These are phyloP conservation scores for Colletotrichum sansevieriae DNA, from an alignment of 2,329 filamentous ascomycete genomes.

Conservation along the genomic window DNA sequence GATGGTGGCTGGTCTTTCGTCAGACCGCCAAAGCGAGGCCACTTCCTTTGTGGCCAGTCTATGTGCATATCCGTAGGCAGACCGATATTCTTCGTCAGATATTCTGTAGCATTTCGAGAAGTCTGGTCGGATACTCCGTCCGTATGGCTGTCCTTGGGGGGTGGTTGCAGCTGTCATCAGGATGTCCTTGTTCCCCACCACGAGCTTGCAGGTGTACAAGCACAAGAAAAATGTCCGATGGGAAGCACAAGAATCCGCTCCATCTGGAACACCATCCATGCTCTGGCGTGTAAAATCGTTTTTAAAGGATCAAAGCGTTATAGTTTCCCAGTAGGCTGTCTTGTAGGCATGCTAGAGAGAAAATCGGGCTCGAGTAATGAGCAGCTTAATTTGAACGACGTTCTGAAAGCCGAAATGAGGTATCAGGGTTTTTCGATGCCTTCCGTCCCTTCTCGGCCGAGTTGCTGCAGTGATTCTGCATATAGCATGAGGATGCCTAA, in stretches of 20 bases:
- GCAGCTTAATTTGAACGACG: not conserved
- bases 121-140: conserved; percentile 44
- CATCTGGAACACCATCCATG: conserved; percentile 15
- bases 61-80: conserved; percentile 52
- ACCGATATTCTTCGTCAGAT: conserved; percentile 45
- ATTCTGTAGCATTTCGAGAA: conserved; percentile 58
- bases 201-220: conserved; percentile 55
- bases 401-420: conserved; percentile 34
- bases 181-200: conserved; percentile 52
- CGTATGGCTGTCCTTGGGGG: conserved; percentile 49
- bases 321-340: not conserved
- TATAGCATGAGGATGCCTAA: conserved; percentile 15
- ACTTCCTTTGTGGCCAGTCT: conserved; percentile 47
- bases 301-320: conserved; percentile 2
- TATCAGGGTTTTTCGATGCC: conserved; percentile 22
- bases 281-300: conserved; percentile 1
- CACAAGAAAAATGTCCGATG: conserved; percentile 46
- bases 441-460: not conserved
- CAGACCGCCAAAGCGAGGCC: conserved; percentile 43
- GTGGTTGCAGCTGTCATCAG: conserved; percentile 57
- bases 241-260: conserved; percentile 32
- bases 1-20: conserved; percentile 20
- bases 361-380: conserved; percentile 4
- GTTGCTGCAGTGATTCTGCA: conserved; percentile 23
- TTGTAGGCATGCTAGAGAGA: not conserved